phyloP scores from a whole-genome alignment of 768 basidiomycete genomes.

The Trametes coccinea region DNA sequence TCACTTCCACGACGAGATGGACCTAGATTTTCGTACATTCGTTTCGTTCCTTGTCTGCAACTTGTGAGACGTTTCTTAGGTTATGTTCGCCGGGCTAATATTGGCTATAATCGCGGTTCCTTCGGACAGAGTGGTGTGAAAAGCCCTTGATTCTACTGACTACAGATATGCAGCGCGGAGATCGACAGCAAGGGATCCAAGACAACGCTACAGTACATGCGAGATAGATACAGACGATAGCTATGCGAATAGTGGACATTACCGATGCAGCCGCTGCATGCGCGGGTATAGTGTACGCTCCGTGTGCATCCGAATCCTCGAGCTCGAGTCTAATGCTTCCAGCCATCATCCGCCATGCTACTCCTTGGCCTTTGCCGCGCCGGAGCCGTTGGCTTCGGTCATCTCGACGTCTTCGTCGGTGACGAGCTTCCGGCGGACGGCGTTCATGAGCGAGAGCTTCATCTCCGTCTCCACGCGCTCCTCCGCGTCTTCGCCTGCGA shows the following conservation, averaged over 20 bases:
- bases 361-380: neutral
- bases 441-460: constrained; percentile 84
- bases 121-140: neutral
- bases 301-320: neutral
- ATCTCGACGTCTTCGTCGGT: constrained; percentile 25
- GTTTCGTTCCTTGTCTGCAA: no score
- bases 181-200: constrained; percentile 15
- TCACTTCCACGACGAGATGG: no score
- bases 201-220: constrained; percentile 19
- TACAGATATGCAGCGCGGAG: constrained; percentile 7
- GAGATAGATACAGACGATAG: constrained; percentile 21
- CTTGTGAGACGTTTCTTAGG: no score
- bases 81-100: no score
- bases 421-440: constrained; percentile 77
- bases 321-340: neutral
- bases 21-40: no score
- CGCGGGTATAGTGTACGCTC: constrained; percentile 17
- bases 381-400: neutral
- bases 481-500: constrained; percentile 74
- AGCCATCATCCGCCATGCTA: neutral
- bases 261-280: constrained; percentile 3
- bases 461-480: constrained; percentile 69
- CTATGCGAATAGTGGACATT: constrained; percentile 9
- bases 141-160: neutral
- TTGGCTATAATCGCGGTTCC: no score